Percentiles rank a stretch among this genome's conserved stretches.
phyloP scores from a whole-genome alignment of 2,329 filamentous ascomycete species.

The Tolypocladium album region DNA sequence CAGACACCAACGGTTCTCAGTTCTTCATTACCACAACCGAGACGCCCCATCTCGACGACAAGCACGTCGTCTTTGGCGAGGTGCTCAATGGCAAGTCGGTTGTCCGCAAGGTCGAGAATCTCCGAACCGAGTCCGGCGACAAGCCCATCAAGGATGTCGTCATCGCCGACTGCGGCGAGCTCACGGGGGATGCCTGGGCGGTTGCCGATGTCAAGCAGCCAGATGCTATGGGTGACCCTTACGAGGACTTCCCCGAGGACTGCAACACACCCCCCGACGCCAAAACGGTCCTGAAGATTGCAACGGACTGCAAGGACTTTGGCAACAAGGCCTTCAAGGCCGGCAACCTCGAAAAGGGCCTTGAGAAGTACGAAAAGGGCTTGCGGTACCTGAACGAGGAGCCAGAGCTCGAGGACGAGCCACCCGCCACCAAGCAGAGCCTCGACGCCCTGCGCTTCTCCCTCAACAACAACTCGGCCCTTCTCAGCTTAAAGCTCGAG shows the following conservation, averaged over 20 bases:
- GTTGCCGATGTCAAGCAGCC: constrained; percentile 56
- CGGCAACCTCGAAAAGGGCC: constrained; percentile 51
- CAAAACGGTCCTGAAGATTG: constrained; percentile 64
- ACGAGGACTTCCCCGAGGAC: constrained; percentile 95
- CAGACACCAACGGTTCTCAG: constrained; percentile 89
- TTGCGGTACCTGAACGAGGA: constrained; percentile 83
- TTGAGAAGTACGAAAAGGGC: constrained; percentile 92
- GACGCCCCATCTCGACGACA: constrained; percentile 90
- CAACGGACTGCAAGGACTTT: constrained; percentile 75
- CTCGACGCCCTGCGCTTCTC: constrained; percentile 70
- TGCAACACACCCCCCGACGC: constrained; percentile 53
- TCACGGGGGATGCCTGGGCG: constrained; percentile 59
- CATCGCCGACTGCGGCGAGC: constrained; percentile 78
- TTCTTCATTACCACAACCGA: constrained; percentile 96
- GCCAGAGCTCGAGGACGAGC: constrained; percentile 61
- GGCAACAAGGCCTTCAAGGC: constrained; percentile 89
- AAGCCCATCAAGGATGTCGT: constrained; percentile 64
- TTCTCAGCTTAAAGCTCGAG: constrained; percentile 73
- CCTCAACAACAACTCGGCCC: constrained; percentile 79
- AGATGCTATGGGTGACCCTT: constrained; percentile 78
- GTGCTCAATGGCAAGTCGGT: constrained; percentile 88
- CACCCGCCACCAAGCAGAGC: constrained; percentile 53
- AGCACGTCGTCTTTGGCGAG: constrained; percentile 96
- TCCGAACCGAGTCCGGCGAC: constrained; percentile 62
- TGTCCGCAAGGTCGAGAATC: constrained; percentile 81